Conservation (phyloP, 257 asterid species). For the Nicotiana attenuata region DNA sequence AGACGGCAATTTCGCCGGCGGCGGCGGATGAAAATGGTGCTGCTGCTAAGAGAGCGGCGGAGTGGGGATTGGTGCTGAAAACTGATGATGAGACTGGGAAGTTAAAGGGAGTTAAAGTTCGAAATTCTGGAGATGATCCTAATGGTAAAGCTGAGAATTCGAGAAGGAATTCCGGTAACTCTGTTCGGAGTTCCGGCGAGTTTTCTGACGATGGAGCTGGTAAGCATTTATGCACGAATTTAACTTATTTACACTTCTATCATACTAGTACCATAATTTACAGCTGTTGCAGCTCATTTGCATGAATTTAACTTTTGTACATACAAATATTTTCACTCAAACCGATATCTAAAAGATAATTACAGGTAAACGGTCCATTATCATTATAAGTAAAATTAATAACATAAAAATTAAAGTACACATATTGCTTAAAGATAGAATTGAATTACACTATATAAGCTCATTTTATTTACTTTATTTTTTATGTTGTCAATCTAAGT, state of each 20-base stretch:
- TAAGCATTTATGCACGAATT: background rate
- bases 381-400: too few species aligned
- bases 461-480: too few species aligned
- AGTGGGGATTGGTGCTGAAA: conserved; percentile 88
- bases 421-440: too few species aligned
- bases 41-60: conserved; percentile 90
- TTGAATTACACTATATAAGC: too few species aligned
- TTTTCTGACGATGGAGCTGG: conserved; percentile 66
- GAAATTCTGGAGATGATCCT: conserved; percentile 73
- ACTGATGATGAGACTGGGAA: conserved; percentile 84
- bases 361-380: too few species aligned
- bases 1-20: conserved; percentile 23
- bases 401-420: too few species aligned
- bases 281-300: too few species aligned
- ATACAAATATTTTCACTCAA: too few species aligned
- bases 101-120: conserved; percentile 71
- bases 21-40: conserved; percentile 35
- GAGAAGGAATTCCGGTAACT: conserved; percentile 67
- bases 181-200: conserved; percentile 70
- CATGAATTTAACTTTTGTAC: too few species aligned
- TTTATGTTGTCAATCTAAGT: too few species aligned
- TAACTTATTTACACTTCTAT: background rate
- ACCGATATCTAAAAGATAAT: too few species aligned
- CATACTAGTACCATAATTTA: too few species aligned
- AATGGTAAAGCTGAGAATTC: conserved; percentile 27